These are phyloP conservation scores for Oryza australiensis DNA, from an alignment of 176 grass and related monocot genomes.

Conservation along the genomic window DNA sequence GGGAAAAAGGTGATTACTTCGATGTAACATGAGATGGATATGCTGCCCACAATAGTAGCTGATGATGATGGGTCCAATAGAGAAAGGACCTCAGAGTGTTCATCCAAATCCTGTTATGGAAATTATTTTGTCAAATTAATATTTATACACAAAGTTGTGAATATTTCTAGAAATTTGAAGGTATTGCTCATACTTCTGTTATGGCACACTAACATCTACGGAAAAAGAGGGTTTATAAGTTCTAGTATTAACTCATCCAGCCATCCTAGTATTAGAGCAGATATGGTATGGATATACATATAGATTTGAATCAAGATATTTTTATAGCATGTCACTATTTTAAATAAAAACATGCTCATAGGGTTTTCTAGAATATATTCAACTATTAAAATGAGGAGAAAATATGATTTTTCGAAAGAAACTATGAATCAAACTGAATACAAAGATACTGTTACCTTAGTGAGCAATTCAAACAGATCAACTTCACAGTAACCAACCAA, in stretches of 20 bases:
- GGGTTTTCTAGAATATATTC: neutral
- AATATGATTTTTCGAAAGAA: neutral
- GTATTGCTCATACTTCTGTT: neutral
- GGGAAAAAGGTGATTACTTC: slow-evolving; percentile 45
- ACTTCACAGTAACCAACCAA: slow-evolving; percentile 97
- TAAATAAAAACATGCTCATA: neutral
- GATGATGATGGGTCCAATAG: slow-evolving; percentile 80
- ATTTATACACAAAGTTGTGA: slow-evolving; percentile 28
- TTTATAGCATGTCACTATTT: neutral
- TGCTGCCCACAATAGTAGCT: slow-evolving; percentile 59
- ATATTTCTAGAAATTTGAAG: neutral
- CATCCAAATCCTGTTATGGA: slow-evolving; percentile 63
- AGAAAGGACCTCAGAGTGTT: slow-evolving; percentile 63
- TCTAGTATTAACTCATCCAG: neutral
- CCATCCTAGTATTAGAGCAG: neutral
- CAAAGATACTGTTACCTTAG: slow-evolving; percentile 53
- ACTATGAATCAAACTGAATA: neutral
- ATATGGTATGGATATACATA: neutral
- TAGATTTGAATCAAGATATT: neutral
- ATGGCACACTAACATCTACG: neutral
- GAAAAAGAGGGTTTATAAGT: neutral
- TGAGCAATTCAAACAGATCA: slow-evolving; percentile 81
- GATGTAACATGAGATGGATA: slow-evolving; percentile 61
- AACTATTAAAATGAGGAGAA: neutral
- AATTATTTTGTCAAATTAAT: neutral